Conservation (phyloP, 2,329 filamentous ascomycete species). For the Penicillium nordicum region DNA sequence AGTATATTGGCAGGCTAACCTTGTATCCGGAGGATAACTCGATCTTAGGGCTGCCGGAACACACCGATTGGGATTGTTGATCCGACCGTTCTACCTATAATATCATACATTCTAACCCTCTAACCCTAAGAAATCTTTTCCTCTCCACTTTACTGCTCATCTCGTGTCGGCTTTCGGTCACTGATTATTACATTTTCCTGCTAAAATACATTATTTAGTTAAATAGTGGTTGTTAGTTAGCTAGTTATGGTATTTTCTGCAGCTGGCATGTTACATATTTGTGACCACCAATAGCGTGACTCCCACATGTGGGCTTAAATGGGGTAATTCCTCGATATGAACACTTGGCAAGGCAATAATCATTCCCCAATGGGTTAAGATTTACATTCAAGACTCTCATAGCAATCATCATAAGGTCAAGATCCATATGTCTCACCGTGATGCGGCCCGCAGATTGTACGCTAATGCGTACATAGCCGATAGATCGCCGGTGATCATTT, state of each 20-base stretch:
- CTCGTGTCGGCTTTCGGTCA: background rate
- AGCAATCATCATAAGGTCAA: background rate
- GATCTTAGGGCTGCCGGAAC: background rate
- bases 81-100: background rate
- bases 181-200: background rate
- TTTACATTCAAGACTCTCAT: background rate
- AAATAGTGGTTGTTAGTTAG: background rate
- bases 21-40: background rate
- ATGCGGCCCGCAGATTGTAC: background rate
- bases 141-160: background rate
- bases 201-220: background rate
- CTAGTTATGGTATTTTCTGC: background rate
- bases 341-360: background rate
- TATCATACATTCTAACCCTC: background rate
- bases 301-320: background rate
- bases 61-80: background rate
- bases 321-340: background rate
- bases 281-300: background rate
- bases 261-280: background rate
- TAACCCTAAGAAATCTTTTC: background rate
- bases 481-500: background rate
- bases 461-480: background rate
- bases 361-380: background rate
- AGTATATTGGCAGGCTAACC: background rate
- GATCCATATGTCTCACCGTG: background rate